These are phyloP conservation scores for Umbellularia californica DNA, from an alignment of 164 flowering plant species.

Conservation along the genomic window DNA sequence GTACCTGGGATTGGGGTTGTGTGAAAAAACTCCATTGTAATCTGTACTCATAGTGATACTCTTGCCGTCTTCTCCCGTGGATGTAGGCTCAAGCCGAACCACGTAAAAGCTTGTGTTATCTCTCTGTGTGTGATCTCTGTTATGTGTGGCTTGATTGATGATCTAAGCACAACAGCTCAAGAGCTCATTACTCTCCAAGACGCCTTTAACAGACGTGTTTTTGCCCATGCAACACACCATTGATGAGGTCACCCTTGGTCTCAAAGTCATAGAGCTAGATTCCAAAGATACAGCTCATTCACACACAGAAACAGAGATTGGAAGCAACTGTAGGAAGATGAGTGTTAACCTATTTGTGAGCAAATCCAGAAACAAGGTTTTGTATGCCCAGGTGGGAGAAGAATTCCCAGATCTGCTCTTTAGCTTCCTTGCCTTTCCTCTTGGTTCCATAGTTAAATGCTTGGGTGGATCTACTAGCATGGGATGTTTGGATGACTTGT, in stretches of 20 bases:
- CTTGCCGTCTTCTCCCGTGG: no score
- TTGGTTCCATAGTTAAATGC: constrained; percentile 11
- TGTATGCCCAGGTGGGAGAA: constrained; percentile 6
- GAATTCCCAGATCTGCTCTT: constrained; percentile 5
- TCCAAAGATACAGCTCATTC: neutral
- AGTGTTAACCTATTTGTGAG: neutral
- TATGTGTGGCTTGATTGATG: no score
- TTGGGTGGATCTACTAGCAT: neutral
- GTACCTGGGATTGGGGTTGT: no score
- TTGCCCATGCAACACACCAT: neutral
- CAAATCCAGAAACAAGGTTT: neutral
- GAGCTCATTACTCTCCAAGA: constrained; percentile 3
- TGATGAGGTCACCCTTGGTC: no score
- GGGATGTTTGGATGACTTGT: constrained; percentile 16
- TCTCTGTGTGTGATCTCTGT: no score
- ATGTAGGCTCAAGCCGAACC: no score
- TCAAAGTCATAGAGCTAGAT: neutral
- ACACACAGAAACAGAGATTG: neutral
- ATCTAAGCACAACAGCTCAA: no score
- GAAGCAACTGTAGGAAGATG: neutral
- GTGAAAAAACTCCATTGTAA: no score
- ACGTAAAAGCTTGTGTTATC: no score
- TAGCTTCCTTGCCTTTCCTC: constrained; percentile 18
- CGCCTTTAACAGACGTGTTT: constrained; percentile 7
- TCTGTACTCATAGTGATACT: no score